These are phyloP conservation scores for Diatrype stigma DNA, from an alignment of 2,329 filamentous ascomycete genomes.

Conservation along the genomic window DNA sequence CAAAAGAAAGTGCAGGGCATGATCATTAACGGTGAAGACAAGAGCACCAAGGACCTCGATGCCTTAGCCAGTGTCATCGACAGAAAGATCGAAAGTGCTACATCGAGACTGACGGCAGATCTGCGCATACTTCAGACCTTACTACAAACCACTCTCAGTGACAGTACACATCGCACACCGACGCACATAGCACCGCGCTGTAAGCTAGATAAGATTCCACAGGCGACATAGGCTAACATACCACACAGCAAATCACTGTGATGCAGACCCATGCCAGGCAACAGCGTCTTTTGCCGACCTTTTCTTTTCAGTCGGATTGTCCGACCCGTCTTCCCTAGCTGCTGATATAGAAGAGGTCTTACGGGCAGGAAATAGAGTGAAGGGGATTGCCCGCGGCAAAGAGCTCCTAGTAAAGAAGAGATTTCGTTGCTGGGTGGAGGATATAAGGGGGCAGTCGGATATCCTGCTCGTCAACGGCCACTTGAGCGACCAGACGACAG, in stretches of 20 bases:
- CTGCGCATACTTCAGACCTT: neutral
- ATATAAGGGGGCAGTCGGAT: neutral
- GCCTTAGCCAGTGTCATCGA: neutral
- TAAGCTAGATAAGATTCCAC: neutral
- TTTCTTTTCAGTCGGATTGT: neutral
- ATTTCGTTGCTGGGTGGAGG: neutral
- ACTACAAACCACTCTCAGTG: neutral
- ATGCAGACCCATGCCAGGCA: neutral
- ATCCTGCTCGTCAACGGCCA: neutral
- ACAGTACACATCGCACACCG: neutral
- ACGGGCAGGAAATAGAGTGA: neutral
- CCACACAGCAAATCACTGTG: neutral
- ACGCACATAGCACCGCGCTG: neutral
- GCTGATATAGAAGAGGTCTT: neutral
- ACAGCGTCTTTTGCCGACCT: neutral
- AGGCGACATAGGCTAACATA: neutral
- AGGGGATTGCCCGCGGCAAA: neutral
- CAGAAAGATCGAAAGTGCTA: neutral
- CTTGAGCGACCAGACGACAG: neutral
- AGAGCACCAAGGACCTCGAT: neutral
- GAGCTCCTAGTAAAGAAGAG: neutral
- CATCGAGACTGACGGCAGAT: neutral
- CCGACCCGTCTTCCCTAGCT: neutral
- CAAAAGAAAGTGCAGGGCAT: neutral
- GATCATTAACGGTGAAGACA: neutral